phyloP scores from a whole-genome alignment of 495 filamentous ascomycete species.

The Neurospora intermedia region DNA sequence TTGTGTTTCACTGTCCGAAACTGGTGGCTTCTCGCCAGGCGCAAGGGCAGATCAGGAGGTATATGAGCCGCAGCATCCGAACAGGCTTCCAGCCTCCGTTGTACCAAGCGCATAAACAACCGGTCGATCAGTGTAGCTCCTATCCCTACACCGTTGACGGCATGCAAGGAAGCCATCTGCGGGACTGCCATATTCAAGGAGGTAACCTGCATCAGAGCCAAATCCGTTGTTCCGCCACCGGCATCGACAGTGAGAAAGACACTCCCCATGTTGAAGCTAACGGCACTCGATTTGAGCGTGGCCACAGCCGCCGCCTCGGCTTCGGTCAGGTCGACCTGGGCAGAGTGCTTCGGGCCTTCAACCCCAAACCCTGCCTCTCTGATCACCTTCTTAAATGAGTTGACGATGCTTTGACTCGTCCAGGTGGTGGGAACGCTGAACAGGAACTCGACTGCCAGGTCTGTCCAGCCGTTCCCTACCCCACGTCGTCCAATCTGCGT shows the following conservation, averaged over 20 bases:
- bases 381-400: conserved; percentile 43
- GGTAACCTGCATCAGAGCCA: conserved; percentile 27
- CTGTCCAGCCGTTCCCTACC: conserved; percentile 32
- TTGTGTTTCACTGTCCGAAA: conserved; percentile 30
- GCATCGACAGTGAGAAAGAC: conserved; percentile 28
- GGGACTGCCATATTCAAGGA: conserved; percentile 18
- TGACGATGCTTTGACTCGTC: conserved; percentile 46
- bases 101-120: conserved; percentile 21
- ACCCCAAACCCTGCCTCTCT: conserved; percentile 39
- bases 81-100: conserved; percentile 12
- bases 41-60: conserved; percentile 18
- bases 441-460: conserved; percentile 47
- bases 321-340: conserved; percentile 54
- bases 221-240: conserved; percentile 29
- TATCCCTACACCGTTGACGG: conserved; percentile 29
- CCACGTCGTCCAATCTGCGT: conserved; percentile 23
- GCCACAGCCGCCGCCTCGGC: conserved; percentile 56
- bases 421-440: conserved; percentile 63
- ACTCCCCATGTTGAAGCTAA: conserved; percentile 19
- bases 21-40: conserved; percentile 20
- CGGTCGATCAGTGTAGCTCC: conserved; percentile 29
- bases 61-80: conserved; percentile 16
- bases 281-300: conserved; percentile 23
- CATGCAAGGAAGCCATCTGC: conserved; percentile 22
- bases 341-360: conserved; percentile 33